Percentiles rank a stretch among this genome's conserved stretches.
Conservation (phyloP, 2,329 filamentous ascomycete species). For the Pseudofabraea citricarpa region DNA sequence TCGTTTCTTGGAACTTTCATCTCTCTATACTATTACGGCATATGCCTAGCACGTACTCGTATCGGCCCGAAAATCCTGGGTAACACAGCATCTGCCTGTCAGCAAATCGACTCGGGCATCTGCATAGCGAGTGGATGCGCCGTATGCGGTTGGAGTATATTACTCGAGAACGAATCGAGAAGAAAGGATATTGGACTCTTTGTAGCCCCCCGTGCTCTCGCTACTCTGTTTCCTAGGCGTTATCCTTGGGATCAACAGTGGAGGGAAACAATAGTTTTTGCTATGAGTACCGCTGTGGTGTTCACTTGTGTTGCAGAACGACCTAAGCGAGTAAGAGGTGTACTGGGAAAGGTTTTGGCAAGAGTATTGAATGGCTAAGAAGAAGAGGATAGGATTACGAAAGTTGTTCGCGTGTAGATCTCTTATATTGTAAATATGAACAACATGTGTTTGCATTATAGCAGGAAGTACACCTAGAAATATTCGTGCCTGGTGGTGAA, state of each 20-base stretch:
- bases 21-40: conserved; percentile 76
- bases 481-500: no score
- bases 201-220: conserved; percentile 72
- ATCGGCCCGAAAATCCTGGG: conserved; percentile 66
- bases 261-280: conserved; percentile 63
- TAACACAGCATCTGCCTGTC: conserved; percentile 39
- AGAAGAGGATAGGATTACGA: background rate
- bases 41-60: conserved; percentile 71
- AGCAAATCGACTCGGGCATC: conserved; percentile 55
- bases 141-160: conserved; percentile 77
- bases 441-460: no score
- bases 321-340: conserved; percentile 57
- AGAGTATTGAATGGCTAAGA: conserved; percentile 12
- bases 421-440: no score
- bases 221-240: conserved; percentile 66
- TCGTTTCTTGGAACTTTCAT: conserved; percentile 76
- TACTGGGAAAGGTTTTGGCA: conserved; percentile 56
- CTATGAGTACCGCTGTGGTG: conserved; percentile 64
- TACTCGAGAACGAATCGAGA: conserved; percentile 62
- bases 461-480: no score
- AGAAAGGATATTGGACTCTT: conserved; percentile 76
- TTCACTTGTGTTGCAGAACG: conserved; percentile 63
- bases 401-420: no score
- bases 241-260: conserved; percentile 61
- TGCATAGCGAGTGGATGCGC: conserved; percentile 69